Percentiles rank a stretch among this genome's conserved stretches.
Evolutionary conservation across 768 basidiomycete species (phyloP).

Genomic region (Gelatoporia subvermispora): DNA sequence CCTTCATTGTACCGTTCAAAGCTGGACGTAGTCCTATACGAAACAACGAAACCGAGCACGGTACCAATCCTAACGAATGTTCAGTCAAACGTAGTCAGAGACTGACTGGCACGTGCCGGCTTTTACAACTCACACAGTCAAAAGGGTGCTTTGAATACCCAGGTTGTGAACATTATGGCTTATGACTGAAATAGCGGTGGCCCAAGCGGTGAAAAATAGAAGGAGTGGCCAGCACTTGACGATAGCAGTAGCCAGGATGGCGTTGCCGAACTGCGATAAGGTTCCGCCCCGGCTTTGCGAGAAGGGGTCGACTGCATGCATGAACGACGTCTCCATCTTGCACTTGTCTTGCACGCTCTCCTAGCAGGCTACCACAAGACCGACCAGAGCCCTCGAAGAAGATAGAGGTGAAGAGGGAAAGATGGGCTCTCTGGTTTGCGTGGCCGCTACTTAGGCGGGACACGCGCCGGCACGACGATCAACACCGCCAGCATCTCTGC

Average conservation of each 20-base stretch:
- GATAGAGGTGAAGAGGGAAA: background rate
- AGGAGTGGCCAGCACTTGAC: slow-evolving; percentile 67
- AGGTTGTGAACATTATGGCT: slow-evolving; percentile 42
- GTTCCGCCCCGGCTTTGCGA: slow-evolving; percentile 3
- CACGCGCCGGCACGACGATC: no score
- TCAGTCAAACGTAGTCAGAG: background rate
- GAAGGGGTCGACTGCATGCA: slow-evolving; percentile 19
- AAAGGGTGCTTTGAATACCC: slow-evolving; percentile 46
- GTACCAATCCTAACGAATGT: slow-evolving; percentile 45
- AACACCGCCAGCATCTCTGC: no score
- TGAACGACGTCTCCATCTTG: slow-evolving; percentile 13
- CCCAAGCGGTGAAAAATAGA: slow-evolving; percentile 60
- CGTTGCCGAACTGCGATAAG: slow-evolving; percentile 18
- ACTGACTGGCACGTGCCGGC: no score
- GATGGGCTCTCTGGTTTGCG: no score
- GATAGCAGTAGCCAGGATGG: slow-evolving; percentile 35
- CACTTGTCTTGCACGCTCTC: slow-evolving; percentile 1
- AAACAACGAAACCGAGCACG: slow-evolving; percentile 70
- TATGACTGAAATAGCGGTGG: slow-evolving; percentile 50
- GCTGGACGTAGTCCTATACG: slow-evolving; percentile 66
- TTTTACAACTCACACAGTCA: slow-evolving; percentile 56
- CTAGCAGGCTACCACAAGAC: background rate
- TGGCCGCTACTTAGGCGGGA: no score
- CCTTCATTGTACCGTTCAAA: slow-evolving; percentile 79
- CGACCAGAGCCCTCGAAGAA: slow-evolving; percentile 2